Base-by-base conservation (phyloP, 176 grass and related monocot species). In the Zea mays region DNA sequence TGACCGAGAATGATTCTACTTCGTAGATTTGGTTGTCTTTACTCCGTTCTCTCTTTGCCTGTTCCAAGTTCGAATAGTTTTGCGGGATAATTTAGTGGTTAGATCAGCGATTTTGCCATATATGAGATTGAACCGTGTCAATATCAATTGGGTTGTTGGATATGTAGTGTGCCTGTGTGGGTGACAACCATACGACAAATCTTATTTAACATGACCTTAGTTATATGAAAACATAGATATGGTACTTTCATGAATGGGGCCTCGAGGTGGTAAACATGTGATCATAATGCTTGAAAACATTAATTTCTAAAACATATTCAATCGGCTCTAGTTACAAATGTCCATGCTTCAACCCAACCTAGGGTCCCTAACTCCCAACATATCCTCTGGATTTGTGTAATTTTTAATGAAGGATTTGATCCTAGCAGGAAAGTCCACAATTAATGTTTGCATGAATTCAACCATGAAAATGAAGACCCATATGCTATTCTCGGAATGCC, bases 401-500 rank as follows among this genome's bases (percentile, higher is more conserved):
- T 81, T 68, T 40, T 6, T n/a, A 44, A 44, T 17, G 71, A 44
- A 43, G 5, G 15, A 21, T 60, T 42, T 78, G 35, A 83, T 68
- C 10, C 37, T 83, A 62, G 36, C 12, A 69, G 37, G 73, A 50
- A 67, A 20, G 7, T 0, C 20, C 5, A 37, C 59, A 10, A n/a
- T 10, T 82, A 65, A 6, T 14, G 15, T 49, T 21, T 48, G 9
- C 27, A 19, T 46, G 27, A 58, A 17, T 69, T 50, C 1, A 27
- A 69, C 36, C 5, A 4, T 20, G 65, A 17, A 16, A 58, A 43
- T 17, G 73, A 49, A 34, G 3, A 74, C 13, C 34, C 41, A 56
- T 57, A 51, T 58, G 42, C 43, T 20, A 58, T 71, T 45, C 52
- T 80, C 38, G 20, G 17, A 76, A 80, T 88, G 12, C n/a, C 63